Evolutionary conservation across 176 grass and related monocot genomes (phyloP).

Genomic region (Oryza rufipogon): DNA sequence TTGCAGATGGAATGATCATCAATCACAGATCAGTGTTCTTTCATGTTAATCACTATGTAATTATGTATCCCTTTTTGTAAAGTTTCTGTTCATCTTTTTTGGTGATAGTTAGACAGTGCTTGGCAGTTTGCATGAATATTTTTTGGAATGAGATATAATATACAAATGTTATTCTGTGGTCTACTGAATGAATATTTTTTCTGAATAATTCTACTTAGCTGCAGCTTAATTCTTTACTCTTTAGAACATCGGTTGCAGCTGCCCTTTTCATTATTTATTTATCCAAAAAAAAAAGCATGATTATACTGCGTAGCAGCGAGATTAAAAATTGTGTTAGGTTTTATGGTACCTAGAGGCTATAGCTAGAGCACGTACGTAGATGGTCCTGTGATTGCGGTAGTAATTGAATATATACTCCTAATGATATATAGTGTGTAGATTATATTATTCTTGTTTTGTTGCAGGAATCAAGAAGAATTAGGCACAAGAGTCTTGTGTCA

Average conservation of each 20-base stretch:
- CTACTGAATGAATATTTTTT: background rate
- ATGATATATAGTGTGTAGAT: background rate
- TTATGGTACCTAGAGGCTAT: background rate
- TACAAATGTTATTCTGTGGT: background rate
- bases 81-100: background rate
- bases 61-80: background rate
- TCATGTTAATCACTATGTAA: background rate
- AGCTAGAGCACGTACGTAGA: background rate
- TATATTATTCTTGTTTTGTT: background rate
- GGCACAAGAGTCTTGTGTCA: constrained; percentile 19
- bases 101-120: background rate
- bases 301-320: background rate
- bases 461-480: constrained; percentile 7
- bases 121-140: background rate
- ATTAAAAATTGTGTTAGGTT: background rate
- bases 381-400: constrained; percentile 30
- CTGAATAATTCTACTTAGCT: background rate
- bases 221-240: background rate
- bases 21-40: background rate
- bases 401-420: background rate
- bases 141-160: background rate
- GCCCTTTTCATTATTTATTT: background rate
- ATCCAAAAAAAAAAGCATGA: background rate
- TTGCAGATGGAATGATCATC: background rate
- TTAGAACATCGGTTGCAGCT: background rate